Evolutionary conservation across 2,329 filamentous ascomycete genomes (phyloP), one percentile per base, ranked within the genome.

Genomic region (Botryotinia convoluta): DNA sequence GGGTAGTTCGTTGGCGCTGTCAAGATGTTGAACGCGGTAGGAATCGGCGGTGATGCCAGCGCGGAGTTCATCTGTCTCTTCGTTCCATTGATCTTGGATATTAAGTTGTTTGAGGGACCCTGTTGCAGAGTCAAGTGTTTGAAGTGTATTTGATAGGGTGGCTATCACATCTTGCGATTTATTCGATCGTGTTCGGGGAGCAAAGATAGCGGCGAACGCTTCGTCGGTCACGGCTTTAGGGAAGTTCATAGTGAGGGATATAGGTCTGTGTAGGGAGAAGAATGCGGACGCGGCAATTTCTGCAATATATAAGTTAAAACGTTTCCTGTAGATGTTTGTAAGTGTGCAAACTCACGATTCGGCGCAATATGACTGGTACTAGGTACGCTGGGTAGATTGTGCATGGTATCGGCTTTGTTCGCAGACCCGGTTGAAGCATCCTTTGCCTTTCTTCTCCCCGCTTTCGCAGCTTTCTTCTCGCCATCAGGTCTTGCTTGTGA

Each of bases 221-320:
- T 93, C 91, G 75, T 92, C 86, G 70, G 88, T 90, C 63, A 94
- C 88, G 32, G 87, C 85, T 78, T 89, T 90, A 72, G 92, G 96
- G 80, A 97, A 91, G 77, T 92, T 91, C 78, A 91, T 91, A 68
- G 91, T 94, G 77, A 98, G 90, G 72, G 94, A 97, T 80, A 99
- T 95, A 63, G 96, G 96, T 75, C 96, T 91, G 84, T 99, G 94
- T 77, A 97, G 92, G 76, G 95, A 97, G 86, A 98, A 98, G 87
- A 99, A 98, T 74, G 92, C 92, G 12, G 95, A 96, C 63, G 97
- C 86, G 76, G 92, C 91, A 75, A 98, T 88, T 80, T 97, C 96
- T 98, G 77, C 8, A 76, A 64, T 65, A 12, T n/a, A 22, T 29
- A 48, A 9, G 54, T 69, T 61, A 68, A 18, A 69, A 14, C 10